Evolutionary conservation across 2,329 filamentous ascomycete genomes (phyloP).

Genomic region (Apiospora rasikravindrae): DNA sequence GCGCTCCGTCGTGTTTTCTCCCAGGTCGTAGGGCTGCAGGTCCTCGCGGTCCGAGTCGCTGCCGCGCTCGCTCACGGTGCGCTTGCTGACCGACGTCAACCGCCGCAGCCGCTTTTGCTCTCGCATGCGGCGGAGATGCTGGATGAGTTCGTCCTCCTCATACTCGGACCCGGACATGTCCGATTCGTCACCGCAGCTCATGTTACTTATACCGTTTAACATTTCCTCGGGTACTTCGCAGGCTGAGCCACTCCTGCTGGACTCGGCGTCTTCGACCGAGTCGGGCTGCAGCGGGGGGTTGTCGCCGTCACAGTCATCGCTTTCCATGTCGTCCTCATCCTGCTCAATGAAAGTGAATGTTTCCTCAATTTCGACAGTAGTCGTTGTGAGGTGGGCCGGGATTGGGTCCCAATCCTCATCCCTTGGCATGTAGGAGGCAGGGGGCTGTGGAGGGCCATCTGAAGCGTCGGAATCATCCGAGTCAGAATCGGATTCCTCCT

Average conservation of each 20-base stretch:
- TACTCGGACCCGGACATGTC: slow-evolving; percentile 32
- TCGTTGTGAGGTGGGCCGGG: slow-evolving; percentile 27
- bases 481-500: slow-evolving; percentile 23
- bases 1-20: slow-evolving; percentile 28
- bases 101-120: slow-evolving; percentile 35
- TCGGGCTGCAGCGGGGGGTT: slow-evolving; percentile 8
- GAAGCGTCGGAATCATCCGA: slow-evolving; percentile 23
- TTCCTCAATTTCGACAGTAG: slow-evolving; percentile 27
- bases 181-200: slow-evolving; percentile 22
- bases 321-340: slow-evolving; percentile 17
- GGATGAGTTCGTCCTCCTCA: slow-evolving; percentile 28
- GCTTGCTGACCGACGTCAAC: slow-evolving; percentile 43
- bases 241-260: neutral
- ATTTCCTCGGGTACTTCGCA: neutral
- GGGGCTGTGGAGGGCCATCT: slow-evolving; percentile 34
- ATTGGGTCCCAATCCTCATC: slow-evolving; percentile 24
- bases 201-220: neutral
- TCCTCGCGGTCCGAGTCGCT: slow-evolving; percentile 42
- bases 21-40: slow-evolving; percentile 36
- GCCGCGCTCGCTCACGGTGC: slow-evolving; percentile 42
- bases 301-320: neutral
- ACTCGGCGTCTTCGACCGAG: slow-evolving; percentile 9
- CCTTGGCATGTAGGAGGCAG: slow-evolving; percentile 30
- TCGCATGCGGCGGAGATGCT: slow-evolving; percentile 30
- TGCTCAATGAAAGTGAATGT: neutral